These are phyloP conservation scores for Dictyostelium purpureum DNA, from an alignment of 78 protist species.

Conservation along the genomic window DNA sequence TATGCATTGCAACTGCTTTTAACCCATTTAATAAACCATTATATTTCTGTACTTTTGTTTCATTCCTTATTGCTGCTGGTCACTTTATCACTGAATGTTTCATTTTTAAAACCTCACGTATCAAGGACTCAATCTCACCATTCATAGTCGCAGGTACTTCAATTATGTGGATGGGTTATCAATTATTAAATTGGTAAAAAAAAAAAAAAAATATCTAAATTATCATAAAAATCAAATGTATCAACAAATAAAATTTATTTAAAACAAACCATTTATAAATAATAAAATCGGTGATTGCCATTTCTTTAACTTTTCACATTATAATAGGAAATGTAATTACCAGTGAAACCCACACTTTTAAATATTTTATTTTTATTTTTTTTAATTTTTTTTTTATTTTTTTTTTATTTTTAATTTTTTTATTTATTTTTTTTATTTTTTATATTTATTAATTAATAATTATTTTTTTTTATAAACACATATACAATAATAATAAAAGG, in stretches of 20 bases:
- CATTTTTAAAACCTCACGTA: constrained; percentile 10
- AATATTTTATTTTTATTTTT: no score
- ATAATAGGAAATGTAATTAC: background rate
- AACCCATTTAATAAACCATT: constrained; percentile 44
- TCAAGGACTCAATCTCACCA: constrained; percentile 65
- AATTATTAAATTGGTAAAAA: constrained; percentile 53
- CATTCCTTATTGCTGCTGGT: constrained; percentile 33
- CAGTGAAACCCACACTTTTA: no score
- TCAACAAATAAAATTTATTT: background rate
- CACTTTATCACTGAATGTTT: constrained; percentile 41
- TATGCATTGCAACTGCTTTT: constrained; percentile 48
- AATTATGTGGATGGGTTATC: constrained; percentile 63
- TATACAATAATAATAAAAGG: background rate
- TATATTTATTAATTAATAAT: background rate
- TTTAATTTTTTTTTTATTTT: no score
- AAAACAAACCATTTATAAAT: background rate
- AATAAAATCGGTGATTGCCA: no score
- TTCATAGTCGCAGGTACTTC: constrained; percentile 44
- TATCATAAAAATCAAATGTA: no score
- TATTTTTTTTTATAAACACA: background rate
- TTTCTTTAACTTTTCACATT: no score
- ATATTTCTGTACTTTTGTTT: constrained; percentile 17
- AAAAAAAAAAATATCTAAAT: background rate
- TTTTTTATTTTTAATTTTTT: no score
- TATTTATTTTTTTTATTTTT: background rate